These are phyloP conservation scores for Saccharomycopsis hybrid DNA, from an alignment of 1,139 yeast genomes.

Conservation along the genomic window DNA sequence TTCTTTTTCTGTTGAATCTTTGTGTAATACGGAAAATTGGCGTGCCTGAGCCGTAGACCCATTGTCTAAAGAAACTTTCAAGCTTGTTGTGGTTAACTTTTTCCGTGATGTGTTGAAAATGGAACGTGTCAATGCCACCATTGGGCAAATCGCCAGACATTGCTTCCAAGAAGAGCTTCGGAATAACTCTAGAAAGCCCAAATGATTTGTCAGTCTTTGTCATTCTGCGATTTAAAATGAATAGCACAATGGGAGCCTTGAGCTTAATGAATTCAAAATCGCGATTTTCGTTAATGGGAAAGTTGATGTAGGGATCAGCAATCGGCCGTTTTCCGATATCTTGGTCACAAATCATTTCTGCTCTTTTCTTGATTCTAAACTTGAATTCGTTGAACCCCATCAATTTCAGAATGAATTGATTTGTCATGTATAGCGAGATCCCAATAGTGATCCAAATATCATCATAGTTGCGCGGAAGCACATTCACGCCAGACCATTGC, in stretches of 20 bases:
- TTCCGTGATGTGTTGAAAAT: conserved; percentile 89
- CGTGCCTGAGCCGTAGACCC: conserved; percentile 88
- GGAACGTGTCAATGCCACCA: conserved; percentile 72
- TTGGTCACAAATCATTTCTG: conserved; percentile 60
- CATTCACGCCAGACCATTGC: conserved; percentile 94
- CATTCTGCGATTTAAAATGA: conserved; percentile 84
- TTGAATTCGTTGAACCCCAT: conserved; percentile 84
- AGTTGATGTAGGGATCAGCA: conserved; percentile 57
- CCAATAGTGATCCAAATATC: conserved; percentile 95
- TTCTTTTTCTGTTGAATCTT: conserved; percentile 85
- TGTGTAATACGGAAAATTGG: conserved; percentile 88
- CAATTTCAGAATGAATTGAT: conserved; percentile 57
- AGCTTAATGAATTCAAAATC: conserved; percentile 59
- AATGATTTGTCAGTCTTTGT: conserved; percentile 93
- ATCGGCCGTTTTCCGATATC: conserved; percentile 84
- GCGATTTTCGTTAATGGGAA: conserved; percentile 53
- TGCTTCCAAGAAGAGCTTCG: conserved; percentile 86
- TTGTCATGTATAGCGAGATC: conserved; percentile 76
- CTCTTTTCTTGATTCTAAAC: conserved; percentile 56
- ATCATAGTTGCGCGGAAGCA: conserved; percentile 71
- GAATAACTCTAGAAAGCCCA: conserved; percentile 86
- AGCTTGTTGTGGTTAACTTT: conserved; percentile 84
- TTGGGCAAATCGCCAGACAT: conserved; percentile 89
- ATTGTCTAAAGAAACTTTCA: conserved; percentile 81
- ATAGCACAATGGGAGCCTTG: conserved; percentile 82